phyloP scores from a whole-genome alignment of 208 protist genomes.

The Acanthamoeba castellanii region DNA sequence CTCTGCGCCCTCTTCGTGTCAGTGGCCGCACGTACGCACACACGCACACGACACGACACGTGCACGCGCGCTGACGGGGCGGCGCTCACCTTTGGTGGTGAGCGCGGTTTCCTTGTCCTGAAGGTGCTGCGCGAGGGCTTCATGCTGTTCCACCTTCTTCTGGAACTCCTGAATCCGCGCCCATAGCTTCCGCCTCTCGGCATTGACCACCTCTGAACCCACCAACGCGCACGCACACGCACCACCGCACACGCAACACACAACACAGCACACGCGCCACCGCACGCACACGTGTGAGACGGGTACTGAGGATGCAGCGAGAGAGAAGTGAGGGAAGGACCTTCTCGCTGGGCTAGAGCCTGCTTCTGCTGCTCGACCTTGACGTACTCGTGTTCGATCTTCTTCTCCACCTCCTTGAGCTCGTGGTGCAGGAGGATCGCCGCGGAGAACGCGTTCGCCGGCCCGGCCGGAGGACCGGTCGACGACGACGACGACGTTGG shows the following conservation, averaged over 20 bases:
- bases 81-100: neutral
- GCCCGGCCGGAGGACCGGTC: neutral
- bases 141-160: constrained; percentile 55
- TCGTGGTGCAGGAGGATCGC: constrained; percentile 22
- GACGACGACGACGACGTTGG: neutral
- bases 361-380: constrained; percentile 22
- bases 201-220: neutral
- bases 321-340: neutral
- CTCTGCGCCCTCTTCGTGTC: neutral
- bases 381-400: constrained; percentile 37
- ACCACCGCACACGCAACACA: neutral
- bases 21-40: too few species aligned
- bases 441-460: constrained; percentile 17
- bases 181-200: constrained; percentile 38
- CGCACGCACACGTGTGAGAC: neutral
- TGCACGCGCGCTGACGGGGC: neutral
- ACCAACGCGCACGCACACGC: neutral
- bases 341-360: neutral
- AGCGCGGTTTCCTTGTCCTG: neutral
- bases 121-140: neutral
- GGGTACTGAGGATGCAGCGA: neutral
- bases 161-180: constrained; percentile 12
- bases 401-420: constrained; percentile 60
- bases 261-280: neutral
- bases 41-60: neutral